Conservation (phyloP, 805 yeast species). For the Nematodospora valgi region DNA sequence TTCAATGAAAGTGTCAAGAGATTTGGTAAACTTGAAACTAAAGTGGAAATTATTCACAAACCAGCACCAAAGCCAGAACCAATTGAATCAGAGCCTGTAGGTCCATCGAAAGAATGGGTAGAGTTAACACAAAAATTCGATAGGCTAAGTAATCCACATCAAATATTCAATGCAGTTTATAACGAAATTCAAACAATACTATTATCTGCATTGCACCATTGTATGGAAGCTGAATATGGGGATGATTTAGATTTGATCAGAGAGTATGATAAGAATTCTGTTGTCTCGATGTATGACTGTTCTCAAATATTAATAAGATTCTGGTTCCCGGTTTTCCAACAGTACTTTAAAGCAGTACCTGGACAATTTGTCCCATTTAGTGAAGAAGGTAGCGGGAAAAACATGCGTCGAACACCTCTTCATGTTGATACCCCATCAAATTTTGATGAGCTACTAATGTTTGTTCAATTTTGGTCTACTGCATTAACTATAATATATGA, state of each 20-base stretch:
- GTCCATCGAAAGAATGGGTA: conserved; percentile 13
- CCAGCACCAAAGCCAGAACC: conserved; percentile 1
- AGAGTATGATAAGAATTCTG: conserved; percentile 40
- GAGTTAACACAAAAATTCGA: conserved; percentile 7
- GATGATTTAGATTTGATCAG: conserved; percentile 49
- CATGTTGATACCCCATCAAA: conserved; percentile 12
- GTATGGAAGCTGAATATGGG: conserved; percentile 54
- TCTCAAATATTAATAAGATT: conserved; percentile 40
- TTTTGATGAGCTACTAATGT: conserved; percentile 26
- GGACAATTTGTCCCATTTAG: conserved; percentile 17
- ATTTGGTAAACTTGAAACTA: conserved; percentile 16
- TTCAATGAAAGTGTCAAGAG: conserved; percentile 28
- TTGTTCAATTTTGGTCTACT: conserved; percentile 51
- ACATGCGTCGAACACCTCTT: conserved; percentile 16
- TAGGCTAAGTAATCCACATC: conserved; percentile 1
- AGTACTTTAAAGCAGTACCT: conserved; percentile 31
- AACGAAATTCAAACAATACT: conserved; percentile 40
- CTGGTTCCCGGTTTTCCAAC: conserved; percentile 58
- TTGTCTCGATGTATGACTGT: conserved; percentile 40
- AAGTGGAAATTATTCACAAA: background rate
- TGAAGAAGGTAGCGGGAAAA: conserved; percentile 12
- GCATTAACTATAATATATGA: conserved; percentile 42
- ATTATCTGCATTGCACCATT: conserved; percentile 45
- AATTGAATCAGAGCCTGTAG: background rate
- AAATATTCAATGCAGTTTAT: conserved; percentile 25